Evolutionary conservation across 2,329 filamentous ascomycete species (phyloP).

Genomic region (Massarina eburnea): DNA sequence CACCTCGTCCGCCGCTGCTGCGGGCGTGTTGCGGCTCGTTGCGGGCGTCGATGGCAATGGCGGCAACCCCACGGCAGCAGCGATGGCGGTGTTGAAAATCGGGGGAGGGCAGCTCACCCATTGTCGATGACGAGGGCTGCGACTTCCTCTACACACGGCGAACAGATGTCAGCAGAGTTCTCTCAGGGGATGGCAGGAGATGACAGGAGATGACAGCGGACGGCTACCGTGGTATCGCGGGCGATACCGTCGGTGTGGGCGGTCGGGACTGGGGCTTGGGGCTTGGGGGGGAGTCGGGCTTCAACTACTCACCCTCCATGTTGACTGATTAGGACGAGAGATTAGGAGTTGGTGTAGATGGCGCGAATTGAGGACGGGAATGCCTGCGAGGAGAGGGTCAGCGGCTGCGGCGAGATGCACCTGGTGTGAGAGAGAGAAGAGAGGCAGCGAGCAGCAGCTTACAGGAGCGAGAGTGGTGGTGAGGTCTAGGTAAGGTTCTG

Average conservation of each 20-base stretch:
- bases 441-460: conserved; percentile 33
- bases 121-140: conserved; percentile 99
- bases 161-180: conserved; percentile 38
- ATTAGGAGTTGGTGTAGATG: conserved; percentile 37
- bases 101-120: conserved; percentile 81
- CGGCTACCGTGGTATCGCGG: conserved; percentile 4
- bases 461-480: conserved; percentile 32
- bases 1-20: conserved; percentile 26
- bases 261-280: conserved; percentile 16
- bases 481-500: conserved; percentile 39
- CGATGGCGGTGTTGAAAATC: conserved; percentile 38
- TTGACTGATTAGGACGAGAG: conserved; percentile 48
- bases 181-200: conserved; percentile 26
- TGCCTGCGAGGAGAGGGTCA: conserved; percentile 37
- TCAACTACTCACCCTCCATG: conserved; percentile 68
- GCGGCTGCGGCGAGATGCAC: conserved; percentile 23
- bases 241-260: conserved; percentile 2
- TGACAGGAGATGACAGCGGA: conserved; percentile 14
- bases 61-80: conserved; percentile 43
- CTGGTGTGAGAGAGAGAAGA: conserved; percentile 18
- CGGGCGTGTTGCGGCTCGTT: conserved; percentile 22
- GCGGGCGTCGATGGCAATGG: conserved; percentile 25
- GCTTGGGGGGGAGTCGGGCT: conserved; percentile 18
- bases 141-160: conserved; percentile 82
- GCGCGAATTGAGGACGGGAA: conserved; percentile 30